phyloP scores from a whole-genome alignment of 495 filamentous ascomycete species.

The Diplogelasinospora grovesii region DNA sequence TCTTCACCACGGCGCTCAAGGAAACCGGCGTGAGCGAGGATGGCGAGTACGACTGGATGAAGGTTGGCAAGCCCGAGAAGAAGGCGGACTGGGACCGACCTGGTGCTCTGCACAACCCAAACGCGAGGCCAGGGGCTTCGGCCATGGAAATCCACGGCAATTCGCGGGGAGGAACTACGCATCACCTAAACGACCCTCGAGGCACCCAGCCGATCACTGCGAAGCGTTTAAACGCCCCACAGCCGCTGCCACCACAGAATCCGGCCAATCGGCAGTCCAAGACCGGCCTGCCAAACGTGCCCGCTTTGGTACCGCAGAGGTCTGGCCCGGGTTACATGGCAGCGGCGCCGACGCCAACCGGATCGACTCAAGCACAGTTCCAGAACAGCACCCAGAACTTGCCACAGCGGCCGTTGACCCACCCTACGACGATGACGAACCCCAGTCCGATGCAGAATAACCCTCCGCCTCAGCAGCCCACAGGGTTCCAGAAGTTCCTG shows the following conservation, averaged over 20 bases:
- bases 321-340: constrained; percentile 63
- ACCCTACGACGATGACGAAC: constrained; percentile 45
- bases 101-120: constrained; percentile 58
- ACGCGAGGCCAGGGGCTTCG: constrained; percentile 66
- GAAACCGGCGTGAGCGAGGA: constrained; percentile 92
- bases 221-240: constrained; percentile 95
- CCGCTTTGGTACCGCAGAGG: constrained; percentile 68
- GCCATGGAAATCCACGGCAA: constrained; percentile 67
- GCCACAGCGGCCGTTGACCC: constrained; percentile 56
- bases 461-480: constrained; percentile 40
- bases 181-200: constrained; percentile 49
- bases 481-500: constrained; percentile 67
- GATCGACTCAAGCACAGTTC: constrained; percentile 84
- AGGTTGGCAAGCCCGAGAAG: constrained; percentile 91
- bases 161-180: constrained; percentile 49
- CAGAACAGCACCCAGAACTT: constrained; percentile 84
- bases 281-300: constrained; percentile 77
- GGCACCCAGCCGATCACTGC: constrained; percentile 58
- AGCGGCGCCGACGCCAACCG: constrained; percentile 57
- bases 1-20: constrained; percentile 96
- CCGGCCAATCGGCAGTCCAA: constrained; percentile 79
- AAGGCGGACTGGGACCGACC: constrained; percentile 73
- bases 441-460: constrained; percentile 36
- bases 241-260: constrained; percentile 85
- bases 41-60: constrained; percentile 99